Conservation (phyloP, 495 filamentous ascomycete genomes). For the Penicillium antarcticum region DNA sequence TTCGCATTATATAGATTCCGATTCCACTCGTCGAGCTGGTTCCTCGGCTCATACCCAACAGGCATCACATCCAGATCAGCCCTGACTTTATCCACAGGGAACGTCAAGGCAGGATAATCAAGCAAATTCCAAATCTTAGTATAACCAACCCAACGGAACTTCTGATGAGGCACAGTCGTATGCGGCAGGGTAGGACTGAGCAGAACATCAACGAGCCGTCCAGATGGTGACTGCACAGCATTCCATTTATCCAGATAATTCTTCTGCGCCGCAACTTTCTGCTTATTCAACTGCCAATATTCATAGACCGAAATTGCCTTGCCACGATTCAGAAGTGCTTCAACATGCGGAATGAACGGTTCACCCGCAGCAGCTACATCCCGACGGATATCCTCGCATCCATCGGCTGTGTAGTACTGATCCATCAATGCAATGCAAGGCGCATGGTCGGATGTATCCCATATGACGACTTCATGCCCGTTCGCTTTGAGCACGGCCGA, state of each 20-base stretch:
- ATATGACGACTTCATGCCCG: slow-evolving; percentile 48
- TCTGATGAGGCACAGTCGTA: slow-evolving; percentile 45
- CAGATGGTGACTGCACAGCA: slow-evolving; percentile 39
- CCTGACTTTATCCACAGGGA: slow-evolving; percentile 53
- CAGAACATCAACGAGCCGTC: slow-evolving; percentile 58
- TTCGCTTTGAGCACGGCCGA: slow-evolving; percentile 28
- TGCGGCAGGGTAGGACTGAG: slow-evolving; percentile 52
- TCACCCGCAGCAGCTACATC: slow-evolving; percentile 47
- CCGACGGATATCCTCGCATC: slow-evolving; percentile 52
- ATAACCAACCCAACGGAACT: slow-evolving; percentile 53
- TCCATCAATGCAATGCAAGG: slow-evolving; percentile 49
- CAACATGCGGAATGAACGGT: slow-evolving; percentile 52
- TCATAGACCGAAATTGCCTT: slow-evolving; percentile 51
- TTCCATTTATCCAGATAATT: slow-evolving; percentile 57
- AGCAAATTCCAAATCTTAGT: slow-evolving; percentile 69
- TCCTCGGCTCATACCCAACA: slow-evolving; percentile 44
- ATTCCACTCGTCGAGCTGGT: slow-evolving; percentile 50
- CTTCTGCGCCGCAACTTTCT: slow-evolving; percentile 50
- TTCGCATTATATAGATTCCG: slow-evolving; percentile 47
- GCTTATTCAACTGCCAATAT: slow-evolving; percentile 55
- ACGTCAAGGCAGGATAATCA: slow-evolving; percentile 57
- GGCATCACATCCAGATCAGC: slow-evolving; percentile 44
- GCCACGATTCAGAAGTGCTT: slow-evolving; percentile 42
- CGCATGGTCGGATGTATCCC: slow-evolving; percentile 41
- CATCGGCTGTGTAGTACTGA: slow-evolving; percentile 51